Base-by-base conservation (phyloP, 345 rosid genomes). In the Hibiscus tridactylites region DNA sequence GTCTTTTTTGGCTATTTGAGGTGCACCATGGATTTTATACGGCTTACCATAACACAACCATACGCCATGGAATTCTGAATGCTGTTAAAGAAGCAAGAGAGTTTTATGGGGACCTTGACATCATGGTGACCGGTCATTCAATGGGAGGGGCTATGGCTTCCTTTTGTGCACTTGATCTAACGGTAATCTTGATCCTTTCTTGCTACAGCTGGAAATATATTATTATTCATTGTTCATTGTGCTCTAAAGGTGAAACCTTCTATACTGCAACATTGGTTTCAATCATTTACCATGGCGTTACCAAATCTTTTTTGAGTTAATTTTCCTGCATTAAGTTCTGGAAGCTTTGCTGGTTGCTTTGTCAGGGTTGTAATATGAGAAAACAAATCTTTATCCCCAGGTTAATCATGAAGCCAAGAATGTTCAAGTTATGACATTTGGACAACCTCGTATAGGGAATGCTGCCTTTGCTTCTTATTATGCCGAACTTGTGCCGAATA, bases 111-210 rank as follows among this genome's bases (percentile, higher is more conserved):
- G 84, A 75, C n/a, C 79, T 91, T 80, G 80, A 63, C 46, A 80
- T 91, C 72, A 85, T 91, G 77, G 92, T 90, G 80, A 91, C 96
- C 6, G 98, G 97, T 12, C 98, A 93, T 83, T 93, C 98, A n/a
- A 91, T 93, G 98, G 97, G 97, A 82, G 98, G 87, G 71, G 95
- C 98, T 57, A 90, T 94, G 88, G 98, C 96, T 72, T 79, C 98
- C 56, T 91, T 93, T 79, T 86, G 97, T 67, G 96, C 86, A 73
- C 88, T 94, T 70, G 97, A 94, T 85, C 86, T 94, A 73, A 76
- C 62, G 44, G 98, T 94, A 86, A 86, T 37, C 17, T 65, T 65
- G 37, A 58, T 28, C 37, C 42, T 65, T 52, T 16, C 70, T 62
- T 33, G 61, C 4, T 19, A 61, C 46, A 60, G 39, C 53, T 63